These are phyloP conservation scores for Carex kokanica DNA, from an alignment of 176 grass and related monocot species.

Conservation along the genomic window DNA sequence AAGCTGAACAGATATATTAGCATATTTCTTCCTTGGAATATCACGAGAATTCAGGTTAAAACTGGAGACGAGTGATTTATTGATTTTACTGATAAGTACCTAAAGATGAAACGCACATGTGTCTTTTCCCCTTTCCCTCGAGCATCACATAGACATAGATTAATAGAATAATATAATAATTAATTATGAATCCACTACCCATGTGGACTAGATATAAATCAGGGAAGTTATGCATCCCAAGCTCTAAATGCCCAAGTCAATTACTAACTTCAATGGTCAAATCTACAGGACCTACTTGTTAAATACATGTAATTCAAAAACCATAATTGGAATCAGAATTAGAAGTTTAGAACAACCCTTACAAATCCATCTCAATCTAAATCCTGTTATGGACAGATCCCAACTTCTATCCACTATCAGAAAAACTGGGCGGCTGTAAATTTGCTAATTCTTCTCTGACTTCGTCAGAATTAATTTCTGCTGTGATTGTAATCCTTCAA, in stretches of 20 bases:
- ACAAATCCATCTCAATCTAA: neutral
- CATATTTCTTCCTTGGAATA: neutral
- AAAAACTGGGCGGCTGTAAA: neutral
- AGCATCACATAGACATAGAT: neutral
- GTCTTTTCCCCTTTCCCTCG: neutral
- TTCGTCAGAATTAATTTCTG: neutral
- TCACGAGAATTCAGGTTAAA: neutral
- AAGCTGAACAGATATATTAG: neutral
- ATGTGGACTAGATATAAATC: slow-evolving; percentile 15
- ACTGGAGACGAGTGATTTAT: neutral
- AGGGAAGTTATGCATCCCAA: slow-evolving; percentile 2
- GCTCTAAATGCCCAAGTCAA: neutral
- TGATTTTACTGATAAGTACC: neutral
- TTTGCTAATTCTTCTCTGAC: neutral
- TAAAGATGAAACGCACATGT: neutral
- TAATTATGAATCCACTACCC: neutral
- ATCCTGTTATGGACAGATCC: neutral
- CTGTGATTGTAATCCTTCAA: neutral
- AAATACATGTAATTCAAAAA: slow-evolving; percentile 13
- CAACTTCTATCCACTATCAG: neutral
- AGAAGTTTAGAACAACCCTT: neutral
- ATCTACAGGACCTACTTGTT: slow-evolving; percentile 6
- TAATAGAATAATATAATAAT: neutral
- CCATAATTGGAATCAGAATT: neutral
- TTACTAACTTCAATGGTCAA: slow-evolving; percentile 19